Conservation (phyloP, 768 basidiomycete species). For the Amanita rubescens region DNA sequence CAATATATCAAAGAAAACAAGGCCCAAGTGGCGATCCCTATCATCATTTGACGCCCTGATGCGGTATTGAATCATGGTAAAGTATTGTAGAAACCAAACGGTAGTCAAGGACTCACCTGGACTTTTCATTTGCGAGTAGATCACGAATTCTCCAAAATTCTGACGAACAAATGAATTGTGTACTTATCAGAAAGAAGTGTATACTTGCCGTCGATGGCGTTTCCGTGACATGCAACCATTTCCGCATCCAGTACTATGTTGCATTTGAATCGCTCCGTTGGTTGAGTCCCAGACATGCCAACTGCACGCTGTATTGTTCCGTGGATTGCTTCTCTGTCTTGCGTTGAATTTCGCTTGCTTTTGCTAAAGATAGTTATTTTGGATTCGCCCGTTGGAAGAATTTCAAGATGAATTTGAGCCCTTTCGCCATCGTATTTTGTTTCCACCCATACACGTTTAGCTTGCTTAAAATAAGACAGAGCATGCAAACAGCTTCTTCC, state of each 20-base stretch:
- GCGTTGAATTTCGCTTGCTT: conserved; percentile 75
- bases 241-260: conserved; percentile 72
- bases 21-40: conserved; percentile 51
- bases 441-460: conserved; percentile 68
- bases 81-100: neutral
- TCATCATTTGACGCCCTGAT: conserved; percentile 25
- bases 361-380: conserved; percentile 82
- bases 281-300: conserved; percentile 23
- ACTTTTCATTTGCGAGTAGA: conserved; percentile 34
- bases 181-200: neutral
- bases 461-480: conserved; percentile 33
- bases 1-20: conserved; percentile 86
- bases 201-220: conserved; percentile 61
- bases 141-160: conserved; percentile 73
- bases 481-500: conserved; percentile 55
- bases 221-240: conserved; percentile 77
- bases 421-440: conserved; percentile 94
- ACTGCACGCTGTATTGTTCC: conserved; percentile 54
- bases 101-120: neutral
- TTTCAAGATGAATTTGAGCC: conserved; percentile 83
- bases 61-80: conserved; percentile 11
- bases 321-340: conserved; percentile 64
- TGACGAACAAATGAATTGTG: conserved; percentile 18
- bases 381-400: conserved; percentile 26
- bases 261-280: conserved; percentile 20